A percentile compares a stretch with the other conserved stretches of the same genome.
These are phyloP conservation scores for Fusarium protoensiforme DNA, from an alignment of 2,329 filamentous ascomycete genomes.

Conservation along the genomic window DNA sequence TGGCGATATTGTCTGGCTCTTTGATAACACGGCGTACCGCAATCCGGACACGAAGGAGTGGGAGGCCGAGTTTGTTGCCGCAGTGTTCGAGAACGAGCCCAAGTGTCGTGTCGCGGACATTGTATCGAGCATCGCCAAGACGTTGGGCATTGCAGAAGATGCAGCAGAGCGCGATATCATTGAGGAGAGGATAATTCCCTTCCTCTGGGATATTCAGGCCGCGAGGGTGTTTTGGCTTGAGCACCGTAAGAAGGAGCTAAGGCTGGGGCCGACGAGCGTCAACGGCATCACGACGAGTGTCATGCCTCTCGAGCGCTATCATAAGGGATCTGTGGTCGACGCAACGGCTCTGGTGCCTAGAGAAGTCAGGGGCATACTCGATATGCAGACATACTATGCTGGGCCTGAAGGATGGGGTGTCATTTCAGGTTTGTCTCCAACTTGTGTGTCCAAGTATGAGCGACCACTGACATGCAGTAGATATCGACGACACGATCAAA, in stretches of 20 bases:
- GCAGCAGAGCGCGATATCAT: conserved; percentile 70
- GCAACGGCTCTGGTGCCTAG: conserved; percentile 62
- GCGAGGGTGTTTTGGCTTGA: conserved; percentile 74
- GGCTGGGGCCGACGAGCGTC: conserved; percentile 75
- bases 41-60: conserved; percentile 63
- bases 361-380: conserved; percentile 64
- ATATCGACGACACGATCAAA: conserved; percentile 97
- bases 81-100: conserved; percentile 80
- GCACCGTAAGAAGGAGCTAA: conserved; percentile 61
- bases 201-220: conserved; percentile 80
- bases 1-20: conserved; percentile 83
- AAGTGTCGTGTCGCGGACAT: conserved; percentile 74
- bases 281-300: conserved; percentile 78
- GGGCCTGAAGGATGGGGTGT: conserved; percentile 84
- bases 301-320: conserved; percentile 60
- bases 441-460: neutral
- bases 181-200: conserved; percentile 76
- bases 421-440: conserved; percentile 70
- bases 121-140: conserved; percentile 76
- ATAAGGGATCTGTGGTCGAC: conserved; percentile 58
- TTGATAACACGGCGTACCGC: conserved; percentile 89
- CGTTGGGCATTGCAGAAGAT: conserved; percentile 72
- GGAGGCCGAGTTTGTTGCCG: conserved; percentile 86
- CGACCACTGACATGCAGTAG: conserved; percentile 54
- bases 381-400: conserved; percentile 79